Evolutionary conservation across 208 protist genomes (phyloP).

Genomic region (Sergeia podlipaevii): DNA sequence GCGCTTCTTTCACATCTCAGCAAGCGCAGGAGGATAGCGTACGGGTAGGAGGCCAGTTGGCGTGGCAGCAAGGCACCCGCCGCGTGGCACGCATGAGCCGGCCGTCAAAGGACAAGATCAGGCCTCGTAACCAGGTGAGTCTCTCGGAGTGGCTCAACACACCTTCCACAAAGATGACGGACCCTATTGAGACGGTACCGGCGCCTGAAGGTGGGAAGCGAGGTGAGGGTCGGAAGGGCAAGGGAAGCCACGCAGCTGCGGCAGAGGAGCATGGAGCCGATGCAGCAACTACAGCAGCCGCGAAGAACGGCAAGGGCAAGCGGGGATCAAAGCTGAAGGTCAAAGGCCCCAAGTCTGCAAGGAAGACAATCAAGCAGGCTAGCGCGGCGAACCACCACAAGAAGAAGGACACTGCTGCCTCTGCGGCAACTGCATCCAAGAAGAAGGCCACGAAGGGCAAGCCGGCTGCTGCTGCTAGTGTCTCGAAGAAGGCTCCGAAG

Average conservation of each 20-base stretch:
- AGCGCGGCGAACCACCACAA: constrained; percentile 11
- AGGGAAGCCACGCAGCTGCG: not conserved
- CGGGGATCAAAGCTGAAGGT: not conserved
- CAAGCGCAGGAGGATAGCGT: not conserved
- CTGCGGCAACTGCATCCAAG: constrained; percentile 8
- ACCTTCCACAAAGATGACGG: constrained; percentile 20
- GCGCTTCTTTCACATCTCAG: not conserved
- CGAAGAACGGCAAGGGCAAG: not conserved
- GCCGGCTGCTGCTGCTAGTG: constrained; percentile 32
- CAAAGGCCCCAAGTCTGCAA: constrained; percentile 6
- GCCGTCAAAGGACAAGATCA: constrained; percentile 27
- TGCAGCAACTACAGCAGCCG: constrained; percentile 5
- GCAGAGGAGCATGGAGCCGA: not conserved
- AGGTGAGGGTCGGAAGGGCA: no score
- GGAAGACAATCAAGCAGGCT: constrained; percentile 18
- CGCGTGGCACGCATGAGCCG: constrained; percentile 54
- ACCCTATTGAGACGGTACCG: no score
- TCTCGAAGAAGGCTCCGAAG: constrained; percentile 21
- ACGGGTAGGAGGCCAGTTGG: constrained; percentile 16
- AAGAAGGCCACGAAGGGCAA: constrained; percentile 18
- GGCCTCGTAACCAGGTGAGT: constrained; percentile 40
- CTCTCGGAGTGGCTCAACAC: constrained; percentile 80
- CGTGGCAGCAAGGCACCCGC: constrained; percentile 55
- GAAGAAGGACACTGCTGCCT: constrained; percentile 24
- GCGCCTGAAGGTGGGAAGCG: no score